A percentile compares a stretch with the other conserved stretches of the same genome.
phyloP scores from a whole-genome alignment of 345 rosid genomes.

The Mallotus nudiflorus region DNA sequence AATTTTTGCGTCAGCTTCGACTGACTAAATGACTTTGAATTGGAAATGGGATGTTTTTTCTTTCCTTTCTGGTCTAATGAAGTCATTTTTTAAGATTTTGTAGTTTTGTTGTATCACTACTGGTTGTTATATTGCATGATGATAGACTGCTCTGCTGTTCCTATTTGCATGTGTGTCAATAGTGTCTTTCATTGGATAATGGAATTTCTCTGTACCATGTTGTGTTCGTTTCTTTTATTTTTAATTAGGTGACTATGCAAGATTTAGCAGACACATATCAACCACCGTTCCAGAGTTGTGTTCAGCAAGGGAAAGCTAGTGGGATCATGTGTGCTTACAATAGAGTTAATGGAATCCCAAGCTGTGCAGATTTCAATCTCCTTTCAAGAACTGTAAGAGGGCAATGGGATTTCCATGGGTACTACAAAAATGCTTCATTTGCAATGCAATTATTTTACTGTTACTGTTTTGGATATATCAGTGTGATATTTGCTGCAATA shows the following conservation, averaged over 20 bases:
- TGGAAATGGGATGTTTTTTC: neutral
- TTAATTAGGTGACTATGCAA: slow-evolving; percentile 24
- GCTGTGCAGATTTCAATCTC: slow-evolving; percentile 32
- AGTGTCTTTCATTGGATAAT: too few species aligned
- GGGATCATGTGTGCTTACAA: slow-evolving; percentile 36
- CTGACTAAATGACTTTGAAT: slow-evolving; percentile 6
- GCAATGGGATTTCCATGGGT: slow-evolving; percentile 80
- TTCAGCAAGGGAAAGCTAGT: slow-evolving; percentile 30
- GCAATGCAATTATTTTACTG: neutral
- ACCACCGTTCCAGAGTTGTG: slow-evolving; percentile 35
- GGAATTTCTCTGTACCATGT: too few species aligned
- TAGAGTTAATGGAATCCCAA: slow-evolving; percentile 33
- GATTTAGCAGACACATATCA: slow-evolving; percentile 39
- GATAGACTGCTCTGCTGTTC: neutral
- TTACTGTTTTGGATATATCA: neutral
- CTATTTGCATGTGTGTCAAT: neutral
- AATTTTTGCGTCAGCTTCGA: neutral
- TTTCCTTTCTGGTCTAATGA: neutral
- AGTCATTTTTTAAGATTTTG: slow-evolving; percentile 7
- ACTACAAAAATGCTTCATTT: slow-evolving; percentile 12
- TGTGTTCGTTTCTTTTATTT: neutral
- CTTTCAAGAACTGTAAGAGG: slow-evolving; percentile 42
- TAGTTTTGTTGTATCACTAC: too few species aligned
- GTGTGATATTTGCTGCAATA: neutral
- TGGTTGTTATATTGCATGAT: neutral